Percentiles rank a stretch among this genome's conserved stretches.
phyloP scores from a whole-genome alignment of 495 filamentous ascomycete species.

The Clavariopsis aquatica region DNA sequence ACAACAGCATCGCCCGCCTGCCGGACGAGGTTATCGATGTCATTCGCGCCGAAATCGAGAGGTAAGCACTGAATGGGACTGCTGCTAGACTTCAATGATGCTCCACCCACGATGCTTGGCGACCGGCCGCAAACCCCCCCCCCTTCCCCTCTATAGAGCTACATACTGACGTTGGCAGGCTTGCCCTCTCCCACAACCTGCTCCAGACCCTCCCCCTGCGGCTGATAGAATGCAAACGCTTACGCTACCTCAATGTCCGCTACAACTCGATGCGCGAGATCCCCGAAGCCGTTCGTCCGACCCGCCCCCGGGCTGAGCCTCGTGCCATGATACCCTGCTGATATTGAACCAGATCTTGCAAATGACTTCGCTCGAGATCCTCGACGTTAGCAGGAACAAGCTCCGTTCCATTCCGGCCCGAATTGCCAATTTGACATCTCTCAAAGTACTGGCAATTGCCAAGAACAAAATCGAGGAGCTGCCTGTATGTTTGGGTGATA shows the following conservation, averaged over 20 bases:
- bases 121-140: not conserved
- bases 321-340: not conserved
- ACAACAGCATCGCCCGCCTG: constrained; percentile 75
- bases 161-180: constrained; percentile 52
- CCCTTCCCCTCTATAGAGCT: not conserved
- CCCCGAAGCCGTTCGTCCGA: constrained; percentile 70
- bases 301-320: constrained; percentile 8
- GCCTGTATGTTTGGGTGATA: constrained; percentile 80
- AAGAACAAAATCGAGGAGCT: constrained; percentile 83
- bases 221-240: constrained; percentile 80
- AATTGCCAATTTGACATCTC: constrained; percentile 66
- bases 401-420: constrained; percentile 74
- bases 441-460: constrained; percentile 58
- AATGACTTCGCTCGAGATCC: constrained; percentile 82
- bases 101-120: constrained; percentile 3
- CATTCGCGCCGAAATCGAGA: constrained; percentile 88
- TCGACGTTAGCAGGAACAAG: constrained; percentile 87
- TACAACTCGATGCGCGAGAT: constrained; percentile 87
- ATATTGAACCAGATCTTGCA: constrained; percentile 63
- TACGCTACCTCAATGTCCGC: constrained; percentile 94
- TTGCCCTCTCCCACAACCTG: constrained; percentile 88
- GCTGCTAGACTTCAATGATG: not conserved
- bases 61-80: constrained; percentile 55
- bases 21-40: constrained; percentile 89
- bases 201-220: constrained; percentile 74